Base-by-base conservation (phyloP, 768 basidiomycete genomes). In the Boletus rubescentipes region DNA sequence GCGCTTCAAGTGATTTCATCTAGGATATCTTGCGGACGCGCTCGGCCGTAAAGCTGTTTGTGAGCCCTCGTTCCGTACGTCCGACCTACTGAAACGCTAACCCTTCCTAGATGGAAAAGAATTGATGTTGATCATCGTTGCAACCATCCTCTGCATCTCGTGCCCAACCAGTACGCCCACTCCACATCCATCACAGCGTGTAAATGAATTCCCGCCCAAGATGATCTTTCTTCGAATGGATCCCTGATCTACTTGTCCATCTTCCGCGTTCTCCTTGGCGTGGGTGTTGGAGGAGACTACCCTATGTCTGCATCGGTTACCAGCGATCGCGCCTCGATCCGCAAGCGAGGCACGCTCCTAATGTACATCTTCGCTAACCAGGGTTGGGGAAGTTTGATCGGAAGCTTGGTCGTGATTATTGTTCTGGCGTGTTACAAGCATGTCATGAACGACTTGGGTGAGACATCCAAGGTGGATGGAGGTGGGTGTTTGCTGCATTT, bases 231-330 rank as follows among this genome's bases (percentile, higher is more conserved):
- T 18, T 79, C 85, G 3, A 65, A 80, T 41, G 60, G 67, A 26
- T 74, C 68, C 21, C 75, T 90, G 44, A 81, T 89, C 58, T 91
- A 85, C 66, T 75, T 91, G 14, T 75, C 75, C 15, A 61, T 85
- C 4, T 90, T 80, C 63, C 85, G 90, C 12, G 85, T 91, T 48
- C 61, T 91, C 8, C 80, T 91, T 34, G 90, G 90, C 0, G 71
- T 92, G 16, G 90, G 89, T 21, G 83, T 91, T 1, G 90, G 88
- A 15, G 89, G 86, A 3, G 90, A 90, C 67, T 89, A 89, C 63
- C 87, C 88, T 2, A 86, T 90, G 87, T 83, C 80, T 11, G 87
- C 88, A 0, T 80, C 80, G 10, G 74, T 89, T 53, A 81, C 85
- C 11, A 81, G 80, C 7, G 89, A 91, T 60, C 78, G 86, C 14